These are phyloP conservation scores for Marchantia polymorpha DNA, from an alignment of 225 moss, liverwort and hornwort species.

Conservation along the genomic window DNA sequence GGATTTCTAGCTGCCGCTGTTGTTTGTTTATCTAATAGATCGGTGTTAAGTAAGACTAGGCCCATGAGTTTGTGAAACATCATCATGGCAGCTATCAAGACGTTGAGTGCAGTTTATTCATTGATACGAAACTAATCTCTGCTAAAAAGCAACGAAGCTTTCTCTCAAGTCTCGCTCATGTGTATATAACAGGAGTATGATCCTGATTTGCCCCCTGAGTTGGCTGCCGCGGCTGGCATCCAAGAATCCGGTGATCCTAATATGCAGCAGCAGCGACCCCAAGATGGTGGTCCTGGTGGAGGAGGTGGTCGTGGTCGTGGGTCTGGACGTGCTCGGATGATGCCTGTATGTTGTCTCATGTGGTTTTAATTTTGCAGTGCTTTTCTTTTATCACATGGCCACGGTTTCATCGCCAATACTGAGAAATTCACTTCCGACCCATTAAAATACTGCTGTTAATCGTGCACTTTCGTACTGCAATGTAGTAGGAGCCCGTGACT, in stretches of 20 bases:
- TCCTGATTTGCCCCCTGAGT: slow-evolving; percentile 96
- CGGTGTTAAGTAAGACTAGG: too few species aligned
- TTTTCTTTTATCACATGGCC: too few species aligned
- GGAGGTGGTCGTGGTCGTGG: slow-evolving; percentile 90
- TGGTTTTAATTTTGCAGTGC: too few species aligned
- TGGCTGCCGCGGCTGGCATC: slow-evolving; percentile 83
- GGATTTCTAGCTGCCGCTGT: background rate
- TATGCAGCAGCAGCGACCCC: slow-evolving; percentile 60
- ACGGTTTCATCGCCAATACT: too few species aligned
- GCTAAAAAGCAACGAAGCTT: background rate
- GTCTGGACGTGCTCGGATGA: slow-evolving; percentile 77
- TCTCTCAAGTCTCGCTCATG: background rate
- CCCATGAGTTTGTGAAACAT: too few species aligned
- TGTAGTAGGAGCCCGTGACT: too few species aligned
- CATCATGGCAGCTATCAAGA: too few species aligned
- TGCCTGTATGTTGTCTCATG: slow-evolving; percentile 35
- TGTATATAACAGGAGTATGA: slow-evolving; percentile 72
- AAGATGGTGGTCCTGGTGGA: slow-evolving; percentile 62
- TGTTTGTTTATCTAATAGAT: background rate
- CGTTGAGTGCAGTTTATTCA: background rate
- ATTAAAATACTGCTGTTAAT: too few species aligned
- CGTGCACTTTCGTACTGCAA: too few species aligned
- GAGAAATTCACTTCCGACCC: too few species aligned
- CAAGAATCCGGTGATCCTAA: slow-evolving; percentile 79
- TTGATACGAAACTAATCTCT: background rate